Base-by-base conservation (phyloP, 2,329 filamentous ascomycete genomes). In the Aspergillus glaucus region DNA sequence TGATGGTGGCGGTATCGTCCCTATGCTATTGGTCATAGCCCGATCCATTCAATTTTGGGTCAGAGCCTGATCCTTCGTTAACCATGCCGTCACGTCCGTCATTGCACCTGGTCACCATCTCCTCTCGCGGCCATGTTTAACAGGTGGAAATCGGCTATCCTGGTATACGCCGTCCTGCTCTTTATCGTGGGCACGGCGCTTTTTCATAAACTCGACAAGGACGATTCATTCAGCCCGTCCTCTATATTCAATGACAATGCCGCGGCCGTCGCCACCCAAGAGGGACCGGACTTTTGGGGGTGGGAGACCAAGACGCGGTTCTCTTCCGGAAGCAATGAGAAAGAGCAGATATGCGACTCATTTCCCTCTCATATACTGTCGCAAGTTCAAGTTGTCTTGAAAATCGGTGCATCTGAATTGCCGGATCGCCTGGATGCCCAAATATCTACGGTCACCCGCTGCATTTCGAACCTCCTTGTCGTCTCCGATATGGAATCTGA, bases 361-460 rank as follows among this genome's bases (percentile, higher is more conserved):
- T 49, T 73, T 62, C 42, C 74, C 19, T 58, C 58, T 14, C 54
- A 70, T 44, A 57, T 71, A 17, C 63, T 76, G n/a, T 59, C 64
- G 6, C 64, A 68, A 42, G 62, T 76, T 32, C 73, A 76, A 56
- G 66, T 75, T 1, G 69, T 77, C 4, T 61, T 80, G 40, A 78
- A 77, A 58, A 75, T 74, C 42, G 75, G 76, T 44, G 70, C 73
- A 46, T 71, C 69, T 49, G 76, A 78, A 46, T 48, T 58, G 30
- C 57, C 62, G 6, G 64, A 71, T 39, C 69, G 70, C 46, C 55
- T 71, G 19, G 65, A 73, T 24, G 71, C 75, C 3, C 77, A 80
- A 46, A 64, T 82, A 42, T 62, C 71, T 39, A 79, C 74, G 54
- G 74, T 78, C 30, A 79, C 79, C 42, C 75, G 76, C 17, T 80